Evolutionary conservation across 768 basidiomycete species (phyloP).

Genomic region (Baorangia bicolor): DNA sequence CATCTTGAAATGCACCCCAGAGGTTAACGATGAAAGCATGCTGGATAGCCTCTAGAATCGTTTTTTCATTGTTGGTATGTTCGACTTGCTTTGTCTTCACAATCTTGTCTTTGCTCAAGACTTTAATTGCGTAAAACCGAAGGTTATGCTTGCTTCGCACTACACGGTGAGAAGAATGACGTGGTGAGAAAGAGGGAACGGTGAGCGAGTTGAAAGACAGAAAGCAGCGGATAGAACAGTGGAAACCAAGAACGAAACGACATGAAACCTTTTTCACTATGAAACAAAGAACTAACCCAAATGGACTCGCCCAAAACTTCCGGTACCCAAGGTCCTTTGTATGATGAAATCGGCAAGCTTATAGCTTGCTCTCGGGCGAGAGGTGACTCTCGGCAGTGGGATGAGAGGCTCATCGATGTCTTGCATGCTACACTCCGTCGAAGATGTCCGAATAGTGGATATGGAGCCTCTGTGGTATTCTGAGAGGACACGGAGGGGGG

Average conservation of each 20-base stretch:
- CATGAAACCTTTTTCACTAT: not conserved
- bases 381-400: conserved; percentile 35
- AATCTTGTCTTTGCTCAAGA: conserved; percentile 90
- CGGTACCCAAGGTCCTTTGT: conserved; percentile 85
- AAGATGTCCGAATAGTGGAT: conserved; percentile 64
- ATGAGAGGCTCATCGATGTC: conserved; percentile 36
- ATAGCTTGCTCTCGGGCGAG: conserved; percentile 64
- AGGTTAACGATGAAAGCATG: conserved; percentile 96
- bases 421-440: conserved; percentile 48
- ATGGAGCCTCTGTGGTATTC: conserved; percentile 65
- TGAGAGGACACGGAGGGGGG: conserved; percentile 32
- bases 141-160: conserved; percentile 91
- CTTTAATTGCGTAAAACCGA: conserved; percentile 96
- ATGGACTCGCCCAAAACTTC: conserved; percentile 97
- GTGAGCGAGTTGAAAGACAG: not conserved
- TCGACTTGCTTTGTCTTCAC: conserved; percentile 93
- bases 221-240: not conserved
- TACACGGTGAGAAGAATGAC: conserved; percentile 29
- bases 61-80: conserved; percentile 94
- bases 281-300: conserved; percentile 49
- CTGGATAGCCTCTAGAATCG: conserved; percentile 79
- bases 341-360: conserved; percentile 76
- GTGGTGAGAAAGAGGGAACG: not conserved
- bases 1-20: conserved; percentile 94
- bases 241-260: not conserved